Conservation (phyloP, 352 stramenopile genomes). For the Phytophthora cryptogea region DNA sequence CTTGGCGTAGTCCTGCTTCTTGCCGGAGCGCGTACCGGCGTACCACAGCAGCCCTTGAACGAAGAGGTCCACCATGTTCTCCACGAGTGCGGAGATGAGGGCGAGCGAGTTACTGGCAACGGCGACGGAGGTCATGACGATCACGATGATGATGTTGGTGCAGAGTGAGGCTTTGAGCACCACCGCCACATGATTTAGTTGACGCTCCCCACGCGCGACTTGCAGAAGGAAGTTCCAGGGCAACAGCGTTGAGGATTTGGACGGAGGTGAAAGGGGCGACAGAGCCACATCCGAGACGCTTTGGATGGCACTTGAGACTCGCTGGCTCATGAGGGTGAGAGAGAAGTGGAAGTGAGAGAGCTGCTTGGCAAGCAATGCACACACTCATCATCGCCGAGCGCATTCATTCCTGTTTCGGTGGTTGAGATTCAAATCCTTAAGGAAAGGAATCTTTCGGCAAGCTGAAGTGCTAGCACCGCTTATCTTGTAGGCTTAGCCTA, state of each 20-base stretch:
- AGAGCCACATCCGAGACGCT: neutral
- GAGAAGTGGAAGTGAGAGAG: constrained; percentile 2
- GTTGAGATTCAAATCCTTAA: too few relatives aligned
- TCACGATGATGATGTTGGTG: constrained; percentile 70
- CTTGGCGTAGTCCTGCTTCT: constrained; percentile 83
- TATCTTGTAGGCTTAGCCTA: too few relatives aligned
- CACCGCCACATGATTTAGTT: constrained; percentile 57
- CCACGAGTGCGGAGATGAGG: constrained; percentile 90
- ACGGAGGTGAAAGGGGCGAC: neutral
- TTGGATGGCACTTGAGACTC: constrained; percentile 2
- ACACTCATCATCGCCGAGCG: too few relatives aligned
- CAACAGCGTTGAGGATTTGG: neutral
- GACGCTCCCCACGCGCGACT: constrained; percentile 12
- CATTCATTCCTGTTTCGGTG: too few relatives aligned
- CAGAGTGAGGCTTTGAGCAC: constrained; percentile 59
- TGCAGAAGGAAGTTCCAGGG: constrained; percentile 14
- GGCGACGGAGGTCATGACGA: constrained; percentile 75
- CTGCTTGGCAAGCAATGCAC: neutral
- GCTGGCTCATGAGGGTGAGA: constrained; percentile 11
- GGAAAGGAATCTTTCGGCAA: too few relatives aligned
- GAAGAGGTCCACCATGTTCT: constrained; percentile 94
- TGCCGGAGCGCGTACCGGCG: constrained; percentile 79
- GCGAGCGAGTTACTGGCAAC: constrained; percentile 86
- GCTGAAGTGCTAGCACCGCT: too few relatives aligned
- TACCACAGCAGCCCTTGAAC: constrained; percentile 91